Evolutionary conservation across 192 early-diverging fungal genomes (phyloP), one percentile per base, ranked within the genome.

Genomic region (Podila verticillata): DNA sequence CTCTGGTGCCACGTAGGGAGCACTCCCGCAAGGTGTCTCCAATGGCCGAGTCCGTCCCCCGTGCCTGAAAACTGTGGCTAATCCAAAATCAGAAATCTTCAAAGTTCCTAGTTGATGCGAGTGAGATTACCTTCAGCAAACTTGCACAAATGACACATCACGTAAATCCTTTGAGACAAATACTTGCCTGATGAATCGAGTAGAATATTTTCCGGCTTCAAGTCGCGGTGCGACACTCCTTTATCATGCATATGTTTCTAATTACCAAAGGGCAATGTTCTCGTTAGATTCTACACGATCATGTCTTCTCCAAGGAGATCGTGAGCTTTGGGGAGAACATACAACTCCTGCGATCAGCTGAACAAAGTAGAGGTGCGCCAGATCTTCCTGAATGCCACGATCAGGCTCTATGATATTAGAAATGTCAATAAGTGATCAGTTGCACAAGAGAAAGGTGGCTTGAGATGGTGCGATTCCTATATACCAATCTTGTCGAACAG

Each of bases 151-250:
- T 24, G n/a, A 54, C 1, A 24, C 3, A 54, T 54, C 6, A 12
- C 4, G 24, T 5, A 54, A 12, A 54, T 19, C 51, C 22, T 10
- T 54, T 17, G 22, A n/a, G 9, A 4, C 2, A 24, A 54, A 54
- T 7, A 44, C 34, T 35, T 72, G 61, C 77, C 77, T 59, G 68
- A 66, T 8, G 77, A 56, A 35, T 82, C 84, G 35, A 87, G 31
- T 19, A 87, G 69, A 35, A 87, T 87, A 31, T 87, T 87, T 83
- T 95, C 94, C 30, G 94, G 94, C 62, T 95, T 95, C 17, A 95
- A 75, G 70, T 95, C 94, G 30, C 94, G 75, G 84, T 95, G 94
- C 20, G 77, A 72, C 7, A 80, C 72, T 8, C 77, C 77, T 26
- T 47, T 64, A 34, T 60, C 67, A 28, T 80, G 77, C 62, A 80